Evolutionary conservation across 106 monocot genomes (phyloP).

Genomic region (Cymbidium sinense): DNA sequence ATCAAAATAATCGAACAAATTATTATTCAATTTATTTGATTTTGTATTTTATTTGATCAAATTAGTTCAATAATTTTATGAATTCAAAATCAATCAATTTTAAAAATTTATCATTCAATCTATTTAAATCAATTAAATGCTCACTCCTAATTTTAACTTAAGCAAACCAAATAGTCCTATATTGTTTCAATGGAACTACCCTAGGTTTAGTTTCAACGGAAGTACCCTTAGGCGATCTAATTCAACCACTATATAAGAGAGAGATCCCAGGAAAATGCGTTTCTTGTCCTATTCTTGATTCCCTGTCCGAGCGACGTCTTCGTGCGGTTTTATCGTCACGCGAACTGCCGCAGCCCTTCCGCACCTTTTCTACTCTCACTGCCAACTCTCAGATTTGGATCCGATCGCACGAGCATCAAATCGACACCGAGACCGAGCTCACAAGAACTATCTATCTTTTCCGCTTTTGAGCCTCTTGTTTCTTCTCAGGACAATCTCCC

Average conservation of each 20-base stretch:
- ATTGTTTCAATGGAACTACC: too few species aligned
- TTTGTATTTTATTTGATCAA: too few species aligned
- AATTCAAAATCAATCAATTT: too few species aligned
- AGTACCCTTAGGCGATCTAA: too few species aligned
- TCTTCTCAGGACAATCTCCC: neutral
- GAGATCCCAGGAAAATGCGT: neutral
- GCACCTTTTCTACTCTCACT: neutral
- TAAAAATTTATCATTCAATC: too few species aligned
- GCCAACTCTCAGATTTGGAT: conserved; percentile 1
- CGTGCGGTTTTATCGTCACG: neutral
- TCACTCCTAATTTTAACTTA: too few species aligned
- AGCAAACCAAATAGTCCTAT: too few species aligned
- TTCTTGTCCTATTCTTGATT: neutral
- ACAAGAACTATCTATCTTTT: neutral
- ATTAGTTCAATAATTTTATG: too few species aligned
- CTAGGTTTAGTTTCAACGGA: too few species aligned
- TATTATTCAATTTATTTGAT: too few species aligned
- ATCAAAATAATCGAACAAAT: too few species aligned
- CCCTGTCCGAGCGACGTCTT: neutral
- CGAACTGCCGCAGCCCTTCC: neutral
- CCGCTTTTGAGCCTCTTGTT: neutral
- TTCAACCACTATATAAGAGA: neutral
- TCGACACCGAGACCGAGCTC: neutral
- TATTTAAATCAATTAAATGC: too few species aligned
- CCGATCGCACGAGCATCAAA: neutral